phyloP scores from a whole-genome alignment of 225 moss, liverwort and hornwort species.

The Bryoerythrophyllum caledonicum region DNA sequence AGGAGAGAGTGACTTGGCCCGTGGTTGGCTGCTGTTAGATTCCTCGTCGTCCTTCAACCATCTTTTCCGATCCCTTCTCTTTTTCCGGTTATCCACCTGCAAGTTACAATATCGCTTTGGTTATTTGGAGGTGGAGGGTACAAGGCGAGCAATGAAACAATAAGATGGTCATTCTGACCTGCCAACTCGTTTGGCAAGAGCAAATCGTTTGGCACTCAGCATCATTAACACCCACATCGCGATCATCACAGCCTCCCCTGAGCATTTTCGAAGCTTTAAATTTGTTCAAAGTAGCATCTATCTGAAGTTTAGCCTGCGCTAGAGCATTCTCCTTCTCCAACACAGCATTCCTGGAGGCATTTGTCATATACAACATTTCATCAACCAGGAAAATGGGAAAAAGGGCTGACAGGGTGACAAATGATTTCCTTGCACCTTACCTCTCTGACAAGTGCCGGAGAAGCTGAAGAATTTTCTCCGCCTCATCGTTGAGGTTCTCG shows the following conservation, averaged over 20 bases:
- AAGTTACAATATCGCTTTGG: not conserved
- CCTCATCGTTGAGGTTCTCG: slow-evolving; percentile 48
- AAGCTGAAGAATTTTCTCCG: slow-evolving; percentile 45
- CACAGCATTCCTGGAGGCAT: slow-evolving; percentile 35
- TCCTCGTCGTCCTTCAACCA: slow-evolving; percentile 29
- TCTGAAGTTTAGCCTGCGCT: slow-evolving; percentile 37
- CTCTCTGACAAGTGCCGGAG: slow-evolving; percentile 46
- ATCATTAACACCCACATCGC: slow-evolving; percentile 34
- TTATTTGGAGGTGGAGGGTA: not conserved
- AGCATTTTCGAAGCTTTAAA: slow-evolving; percentile 33
- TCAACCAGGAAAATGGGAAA: not conserved
- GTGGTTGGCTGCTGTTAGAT: slow-evolving; percentile 17
- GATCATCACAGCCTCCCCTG: slow-evolving; percentile 25
- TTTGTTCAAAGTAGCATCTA: slow-evolving; percentile 36
- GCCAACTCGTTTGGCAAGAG: slow-evolving; percentile 24
- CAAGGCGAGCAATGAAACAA: not conserved
- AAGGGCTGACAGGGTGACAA: not conserved
- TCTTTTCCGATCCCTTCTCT: slow-evolving; percentile 38
- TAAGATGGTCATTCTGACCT: slow-evolving; percentile 32
- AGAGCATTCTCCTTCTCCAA: slow-evolving; percentile 54
- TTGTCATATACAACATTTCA: not conserved
- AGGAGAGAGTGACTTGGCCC: slow-evolving; percentile 36
- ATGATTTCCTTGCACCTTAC: slow-evolving; percentile 16
- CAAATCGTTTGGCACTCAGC: slow-evolving; percentile 38
- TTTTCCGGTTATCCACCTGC: slow-evolving; percentile 38